A percentile compares a stretch with the other conserved stretches of the same genome.
These are phyloP conservation scores for Venturia asperata DNA, from an alignment of 2,329 filamentous ascomycete genomes.

Conservation along the genomic window DNA sequence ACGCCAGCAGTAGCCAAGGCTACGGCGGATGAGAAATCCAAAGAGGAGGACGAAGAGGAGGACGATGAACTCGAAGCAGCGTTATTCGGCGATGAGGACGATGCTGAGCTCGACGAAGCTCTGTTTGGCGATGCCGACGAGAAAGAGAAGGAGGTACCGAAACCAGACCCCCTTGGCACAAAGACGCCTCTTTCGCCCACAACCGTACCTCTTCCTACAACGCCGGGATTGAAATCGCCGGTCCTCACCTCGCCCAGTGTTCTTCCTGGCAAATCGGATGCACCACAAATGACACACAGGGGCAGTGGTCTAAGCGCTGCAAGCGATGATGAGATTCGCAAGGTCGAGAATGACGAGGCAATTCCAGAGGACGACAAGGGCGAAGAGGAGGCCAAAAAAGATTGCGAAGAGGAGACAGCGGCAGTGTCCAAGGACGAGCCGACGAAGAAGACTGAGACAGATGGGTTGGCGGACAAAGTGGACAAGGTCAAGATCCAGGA, in stretches of 20 bases:
- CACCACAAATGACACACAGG: slow-evolving; percentile 22
- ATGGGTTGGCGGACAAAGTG: slow-evolving; percentile 1
- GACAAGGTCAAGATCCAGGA: slow-evolving; percentile 16
- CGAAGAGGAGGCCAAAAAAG: slow-evolving; percentile 12
- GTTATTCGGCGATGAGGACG: slow-evolving; percentile 10
- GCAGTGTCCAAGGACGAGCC: neutral
- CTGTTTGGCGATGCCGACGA: slow-evolving; percentile 15
- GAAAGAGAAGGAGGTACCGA: slow-evolving; percentile 13
- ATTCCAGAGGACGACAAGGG: slow-evolving; percentile 27
- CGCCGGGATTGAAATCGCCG: slow-evolving; percentile 1
- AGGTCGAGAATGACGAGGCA: slow-evolving; percentile 27
- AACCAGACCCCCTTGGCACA: neutral
- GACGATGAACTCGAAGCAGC: slow-evolving; percentile 8
- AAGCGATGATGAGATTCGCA: slow-evolving; percentile 29
- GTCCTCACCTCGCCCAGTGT: neutral
- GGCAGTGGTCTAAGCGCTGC: slow-evolving; percentile 25
- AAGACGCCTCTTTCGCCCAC: slow-evolving; percentile 16
- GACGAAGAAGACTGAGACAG: neutral
- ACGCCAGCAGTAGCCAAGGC: neutral
- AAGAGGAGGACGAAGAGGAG: neutral
- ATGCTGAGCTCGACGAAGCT: slow-evolving; percentile 5
- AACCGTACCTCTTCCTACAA: slow-evolving; percentile 13
- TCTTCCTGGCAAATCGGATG: slow-evolving; percentile 11
- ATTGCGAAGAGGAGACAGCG: slow-evolving; percentile 12
- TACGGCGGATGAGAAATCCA: neutral